phyloP scores from a whole-genome alignment of 2,329 filamentous ascomycete species.

The Juglanconis oblonga region DNA sequence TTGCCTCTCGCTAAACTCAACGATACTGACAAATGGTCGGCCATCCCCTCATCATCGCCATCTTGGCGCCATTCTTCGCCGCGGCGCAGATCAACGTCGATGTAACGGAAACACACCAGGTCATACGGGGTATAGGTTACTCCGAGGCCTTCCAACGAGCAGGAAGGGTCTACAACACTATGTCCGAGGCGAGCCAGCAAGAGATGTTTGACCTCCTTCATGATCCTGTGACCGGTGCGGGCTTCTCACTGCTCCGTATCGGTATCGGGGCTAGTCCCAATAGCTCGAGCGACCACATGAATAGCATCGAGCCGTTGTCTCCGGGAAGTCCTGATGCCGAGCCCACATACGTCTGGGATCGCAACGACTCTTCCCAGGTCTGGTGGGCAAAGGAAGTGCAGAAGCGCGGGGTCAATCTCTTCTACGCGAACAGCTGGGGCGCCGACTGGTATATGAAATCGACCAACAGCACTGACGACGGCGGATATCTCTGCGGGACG shows the following conservation, averaged over 20 bases:
- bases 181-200: constrained; percentile 29
- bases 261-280: constrained; percentile 32
- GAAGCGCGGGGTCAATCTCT: constrained; percentile 12
- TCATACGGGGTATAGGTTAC: constrained; percentile 8
- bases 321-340: constrained; percentile 10
- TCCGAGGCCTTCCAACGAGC: constrained; percentile 11
- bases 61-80: neutral
- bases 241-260: constrained; percentile 35
- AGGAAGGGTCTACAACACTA: constrained; percentile 8
- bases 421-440: constrained; percentile 9
- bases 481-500: constrained; percentile 10
- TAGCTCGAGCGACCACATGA: constrained; percentile 27
- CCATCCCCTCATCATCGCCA: neutral
- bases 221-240: constrained; percentile 32
- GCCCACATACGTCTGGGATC: constrained; percentile 14
- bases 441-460: constrained; percentile 12
- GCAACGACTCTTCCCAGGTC: constrained; percentile 13
- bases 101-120: constrained; percentile 5
- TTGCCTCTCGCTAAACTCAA: neutral
- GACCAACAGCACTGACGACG: neutral
- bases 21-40: neutral
- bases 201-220: constrained; percentile 33
- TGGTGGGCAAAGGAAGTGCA: constrained; percentile 14
- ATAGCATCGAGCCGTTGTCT: constrained; percentile 9
- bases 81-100: constrained; percentile 6